These are phyloP conservation scores for Psilocybe azurescens DNA, from an alignment of 768 basidiomycete species.

Conservation along the genomic window DNA sequence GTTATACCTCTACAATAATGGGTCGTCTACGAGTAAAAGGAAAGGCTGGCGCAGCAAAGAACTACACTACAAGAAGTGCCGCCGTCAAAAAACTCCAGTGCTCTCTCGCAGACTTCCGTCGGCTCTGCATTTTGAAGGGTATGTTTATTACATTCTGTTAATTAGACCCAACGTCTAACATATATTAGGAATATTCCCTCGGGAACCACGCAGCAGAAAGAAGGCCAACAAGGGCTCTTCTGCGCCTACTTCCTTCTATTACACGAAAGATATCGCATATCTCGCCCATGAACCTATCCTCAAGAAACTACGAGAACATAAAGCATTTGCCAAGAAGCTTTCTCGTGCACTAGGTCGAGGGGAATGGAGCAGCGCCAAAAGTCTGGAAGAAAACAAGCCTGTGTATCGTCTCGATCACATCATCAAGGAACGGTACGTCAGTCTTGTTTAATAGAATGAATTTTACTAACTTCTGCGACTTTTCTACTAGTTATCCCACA, in stretches of 20 bases:
- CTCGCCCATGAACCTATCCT: conserved; percentile 96
- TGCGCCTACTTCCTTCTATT: conserved; percentile 97
- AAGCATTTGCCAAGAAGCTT: conserved; percentile 97
- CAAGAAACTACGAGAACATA: conserved; percentile 93
- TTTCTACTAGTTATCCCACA: conserved; percentile 81
- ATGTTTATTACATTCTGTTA: conserved; percentile 1
- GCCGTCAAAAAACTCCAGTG: conserved; percentile 97
- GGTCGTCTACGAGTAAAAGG: conserved; percentile 84
- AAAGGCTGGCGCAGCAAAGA: conserved; percentile 90
- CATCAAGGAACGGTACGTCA: conserved; percentile 89
- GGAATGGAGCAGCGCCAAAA: conserved; percentile 96
- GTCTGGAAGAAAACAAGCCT: conserved; percentile 91
- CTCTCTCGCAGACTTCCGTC: conserved; percentile 94
- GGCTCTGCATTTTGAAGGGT: conserved; percentile 98
- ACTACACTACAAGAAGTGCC: conserved; percentile 87
- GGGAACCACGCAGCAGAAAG: conserved; percentile 91
- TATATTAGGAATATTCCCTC: conserved; percentile 88
- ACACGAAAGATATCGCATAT: conserved; percentile 97
- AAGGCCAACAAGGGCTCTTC: conserved; percentile 97
- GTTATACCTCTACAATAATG: conserved; percentile 39
- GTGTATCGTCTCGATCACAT: conserved; percentile 93
- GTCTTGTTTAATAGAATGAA: neutral
- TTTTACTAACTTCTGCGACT: neutral
- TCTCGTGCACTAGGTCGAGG: conserved; percentile 90
- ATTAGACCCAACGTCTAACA: neutral